A percentile compares a stretch with the other conserved stretches of the same genome.
These are phyloP conservation scores for Anthracocystis walkeri DNA, from an alignment of 1,284 basidiomycete genomes.

Conservation along the genomic window DNA sequence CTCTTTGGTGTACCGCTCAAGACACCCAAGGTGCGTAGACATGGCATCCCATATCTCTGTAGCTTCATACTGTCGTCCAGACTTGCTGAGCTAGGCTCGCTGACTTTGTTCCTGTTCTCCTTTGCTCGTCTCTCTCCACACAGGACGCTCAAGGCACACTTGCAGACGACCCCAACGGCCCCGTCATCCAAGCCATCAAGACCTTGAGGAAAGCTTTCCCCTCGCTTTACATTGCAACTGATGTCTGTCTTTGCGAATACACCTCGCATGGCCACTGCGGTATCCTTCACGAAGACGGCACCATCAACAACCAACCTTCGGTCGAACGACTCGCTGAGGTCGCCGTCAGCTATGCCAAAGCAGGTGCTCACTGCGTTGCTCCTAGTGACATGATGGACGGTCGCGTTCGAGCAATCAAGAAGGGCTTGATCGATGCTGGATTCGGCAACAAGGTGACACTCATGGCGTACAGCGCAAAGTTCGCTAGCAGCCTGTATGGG, in stretches of 20 bases:
- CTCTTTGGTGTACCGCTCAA: conserved; percentile 93
- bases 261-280: conserved; percentile 98
- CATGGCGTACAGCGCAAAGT: conserved; percentile 99
- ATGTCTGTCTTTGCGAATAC: conserved; percentile 99
- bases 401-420: conserved; percentile 88
- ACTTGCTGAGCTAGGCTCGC: too few species aligned
- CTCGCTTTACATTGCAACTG: conserved; percentile 78
- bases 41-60: too few species aligned
- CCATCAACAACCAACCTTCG: conserved; percentile 73
- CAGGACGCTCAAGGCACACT: conserved; percentile 86
- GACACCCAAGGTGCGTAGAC: conserved; percentile 83
- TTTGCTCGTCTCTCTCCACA: too few species aligned
- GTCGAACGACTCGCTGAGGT: conserved; percentile 90
- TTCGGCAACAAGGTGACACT: conserved; percentile 79
- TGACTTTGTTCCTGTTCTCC: too few species aligned
- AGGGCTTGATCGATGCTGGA: conserved; percentile 82
- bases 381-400: conserved; percentile 99
- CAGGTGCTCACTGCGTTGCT: conserved; percentile 96
- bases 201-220: conserved; percentile 84
- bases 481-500: conserved; percentile 94
- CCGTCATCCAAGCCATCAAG: conserved; percentile 90
- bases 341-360: conserved; percentile 89
- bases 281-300: conserved; percentile 79
- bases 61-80: too few species aligned
- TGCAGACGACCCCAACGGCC: conserved; percentile 89